Conservation (phyloP, 202 grass and related monocot species). For the Setaria viridis region DNA sequence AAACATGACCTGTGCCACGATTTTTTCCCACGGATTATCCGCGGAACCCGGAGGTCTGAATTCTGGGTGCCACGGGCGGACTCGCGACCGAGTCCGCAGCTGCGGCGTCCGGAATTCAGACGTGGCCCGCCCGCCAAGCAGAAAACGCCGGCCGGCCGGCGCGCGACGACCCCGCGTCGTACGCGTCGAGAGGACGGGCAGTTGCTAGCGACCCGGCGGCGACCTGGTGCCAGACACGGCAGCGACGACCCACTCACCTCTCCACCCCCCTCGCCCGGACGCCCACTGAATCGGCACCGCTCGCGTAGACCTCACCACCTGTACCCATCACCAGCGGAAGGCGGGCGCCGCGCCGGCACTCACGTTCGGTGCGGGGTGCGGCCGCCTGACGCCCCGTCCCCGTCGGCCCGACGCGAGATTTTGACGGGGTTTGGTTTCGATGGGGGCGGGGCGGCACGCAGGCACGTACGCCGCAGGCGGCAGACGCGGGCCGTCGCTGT, state of each 20-base stretch:
- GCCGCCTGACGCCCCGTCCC: background rate
- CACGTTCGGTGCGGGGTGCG: background rate
- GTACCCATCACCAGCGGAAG: background rate
- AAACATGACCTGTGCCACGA: background rate
- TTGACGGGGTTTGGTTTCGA: background rate
- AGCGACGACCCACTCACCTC: slow-evolving; percentile 32
- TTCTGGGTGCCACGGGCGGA: background rate
- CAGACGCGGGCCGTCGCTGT: slow-evolving; percentile 13
- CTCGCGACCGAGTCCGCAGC: background rate
- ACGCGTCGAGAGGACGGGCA: background rate
- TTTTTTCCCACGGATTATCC: background rate
- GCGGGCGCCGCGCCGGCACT: slow-evolving; percentile 21
- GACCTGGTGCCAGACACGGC: slow-evolving; percentile 36
- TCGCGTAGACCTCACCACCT: background rate
- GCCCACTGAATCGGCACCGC: background rate
- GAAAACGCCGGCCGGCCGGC: background rate
- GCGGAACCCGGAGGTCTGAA: background rate
- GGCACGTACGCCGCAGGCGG: background rate
- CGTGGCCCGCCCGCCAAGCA: background rate
- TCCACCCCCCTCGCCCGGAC: background rate
- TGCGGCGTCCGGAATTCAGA: slow-evolving; percentile 15
- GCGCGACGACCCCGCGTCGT: background rate
- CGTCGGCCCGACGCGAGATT: slow-evolving; percentile 2
- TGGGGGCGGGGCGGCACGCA: background rate
- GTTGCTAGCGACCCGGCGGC: slow-evolving; percentile 20